phyloP scores from a whole-genome alignment of 495 filamentous ascomycete species.

The Penicillium lagena region DNA sequence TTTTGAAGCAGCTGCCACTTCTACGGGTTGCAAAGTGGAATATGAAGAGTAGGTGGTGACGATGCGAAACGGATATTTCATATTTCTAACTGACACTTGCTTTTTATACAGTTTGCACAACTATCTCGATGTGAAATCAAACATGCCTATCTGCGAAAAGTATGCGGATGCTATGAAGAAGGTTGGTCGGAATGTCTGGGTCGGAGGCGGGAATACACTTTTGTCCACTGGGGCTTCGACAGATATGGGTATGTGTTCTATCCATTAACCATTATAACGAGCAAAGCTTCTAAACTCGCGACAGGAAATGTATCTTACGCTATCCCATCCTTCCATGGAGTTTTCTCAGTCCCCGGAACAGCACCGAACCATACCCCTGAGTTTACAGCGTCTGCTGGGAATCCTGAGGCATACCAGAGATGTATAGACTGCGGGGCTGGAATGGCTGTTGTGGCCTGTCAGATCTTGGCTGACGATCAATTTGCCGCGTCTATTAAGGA shows the following conservation, averaged over 20 bases:
- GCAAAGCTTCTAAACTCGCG: conserved; percentile 2
- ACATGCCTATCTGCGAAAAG: conserved; percentile 38
- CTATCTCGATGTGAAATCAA: conserved; percentile 48
- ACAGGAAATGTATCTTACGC: conserved; percentile 52
- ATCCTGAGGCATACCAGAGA: conserved; percentile 36
- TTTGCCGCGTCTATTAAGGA: conserved; percentile 31
- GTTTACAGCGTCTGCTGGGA: conserved; percentile 47
- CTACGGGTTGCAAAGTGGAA: conserved; percentile 48
- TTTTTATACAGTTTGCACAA: conserved; percentile 25
- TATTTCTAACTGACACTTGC: background rate
- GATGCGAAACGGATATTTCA: background rate
- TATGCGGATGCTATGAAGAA: conserved; percentile 45
- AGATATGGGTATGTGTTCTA: conserved; percentile 26
- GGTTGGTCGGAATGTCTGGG: conserved; percentile 34
- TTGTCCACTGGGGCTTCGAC: conserved; percentile 22
- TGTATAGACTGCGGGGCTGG: conserved; percentile 46
- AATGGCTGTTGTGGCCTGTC: conserved; percentile 50
- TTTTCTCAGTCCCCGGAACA: conserved; percentile 43
- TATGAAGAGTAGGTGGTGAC: conserved; percentile 24
- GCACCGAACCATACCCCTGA: conserved; percentile 48
- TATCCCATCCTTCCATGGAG: conserved; percentile 52
- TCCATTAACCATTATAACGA: background rate
- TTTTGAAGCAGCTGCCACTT: conserved; percentile 50
- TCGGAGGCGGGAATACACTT: conserved; percentile 26
- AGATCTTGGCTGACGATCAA: conserved; percentile 38